phyloP scores from a whole-genome alignment of 441 rosid genomes.

The Adansonia grandidieri region DNA sequence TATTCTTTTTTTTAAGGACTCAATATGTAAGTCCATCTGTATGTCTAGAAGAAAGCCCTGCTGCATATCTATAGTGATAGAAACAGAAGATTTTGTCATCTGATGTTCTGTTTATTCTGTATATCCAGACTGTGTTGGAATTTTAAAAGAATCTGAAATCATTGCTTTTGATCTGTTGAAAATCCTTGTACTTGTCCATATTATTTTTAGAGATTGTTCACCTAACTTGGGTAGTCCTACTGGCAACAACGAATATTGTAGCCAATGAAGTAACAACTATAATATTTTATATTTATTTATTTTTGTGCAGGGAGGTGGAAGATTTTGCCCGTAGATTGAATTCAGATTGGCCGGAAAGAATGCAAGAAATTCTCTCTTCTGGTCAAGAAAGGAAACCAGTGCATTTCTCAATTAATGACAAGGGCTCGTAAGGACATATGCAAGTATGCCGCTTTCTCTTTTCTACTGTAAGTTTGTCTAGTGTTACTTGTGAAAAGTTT shows the following conservation, averaged over 20 bases:
- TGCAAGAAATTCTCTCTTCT: conserved; percentile 52
- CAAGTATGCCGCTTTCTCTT: conserved; percentile 50
- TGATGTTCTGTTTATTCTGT: conserved; percentile 2
- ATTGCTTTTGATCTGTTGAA: not conserved
- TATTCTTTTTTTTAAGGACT: not conserved
- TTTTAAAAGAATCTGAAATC: not conserved
- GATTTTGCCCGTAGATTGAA: conserved; percentile 76
- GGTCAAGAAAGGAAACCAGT: conserved; percentile 60
- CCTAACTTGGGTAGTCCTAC: no score
- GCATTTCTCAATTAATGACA: conserved; percentile 51
- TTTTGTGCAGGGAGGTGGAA: conserved; percentile 66
- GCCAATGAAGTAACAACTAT: conserved; percentile 8
- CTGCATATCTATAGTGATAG: not conserved
- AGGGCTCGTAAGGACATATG: conserved; percentile 54
- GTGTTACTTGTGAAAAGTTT: not conserved
- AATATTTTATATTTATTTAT: conserved; percentile 17
- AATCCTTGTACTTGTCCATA: not conserved
- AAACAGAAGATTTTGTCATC: no score
- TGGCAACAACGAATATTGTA: not conserved
- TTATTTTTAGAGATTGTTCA: conserved; percentile 14
- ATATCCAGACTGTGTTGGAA: conserved; percentile 4
- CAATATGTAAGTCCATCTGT: not conserved
- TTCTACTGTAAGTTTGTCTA: not conserved
- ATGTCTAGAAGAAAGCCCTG: not conserved
- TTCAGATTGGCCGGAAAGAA: conserved; percentile 59